These are phyloP conservation scores for Iberis amara DNA, from an alignment of 441 rosid species.

Conservation along the genomic window DNA sequence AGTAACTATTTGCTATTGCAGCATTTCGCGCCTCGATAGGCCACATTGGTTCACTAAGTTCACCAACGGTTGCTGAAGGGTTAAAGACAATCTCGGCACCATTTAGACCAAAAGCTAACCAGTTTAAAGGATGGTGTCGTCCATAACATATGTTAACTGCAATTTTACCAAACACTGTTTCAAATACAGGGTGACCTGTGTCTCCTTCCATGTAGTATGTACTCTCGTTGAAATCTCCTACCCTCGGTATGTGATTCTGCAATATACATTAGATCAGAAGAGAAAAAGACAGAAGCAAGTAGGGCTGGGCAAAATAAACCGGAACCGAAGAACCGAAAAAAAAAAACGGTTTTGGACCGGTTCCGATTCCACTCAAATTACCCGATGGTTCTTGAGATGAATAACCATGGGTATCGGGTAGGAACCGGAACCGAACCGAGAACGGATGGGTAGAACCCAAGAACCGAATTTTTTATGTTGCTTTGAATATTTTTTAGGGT, in stretches of 20 bases:
- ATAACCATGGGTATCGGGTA: no score
- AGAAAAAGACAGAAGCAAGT: not conserved
- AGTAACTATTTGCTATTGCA: conserved; percentile 91
- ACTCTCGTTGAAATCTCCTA: conserved; percentile 96
- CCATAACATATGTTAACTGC: conserved; percentile 89
- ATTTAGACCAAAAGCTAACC: conserved; percentile 94
- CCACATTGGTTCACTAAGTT: conserved; percentile 98
- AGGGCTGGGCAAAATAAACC: no score
- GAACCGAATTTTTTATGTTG: no score
- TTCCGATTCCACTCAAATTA: no score
- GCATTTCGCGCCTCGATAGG: conserved; percentile 98
- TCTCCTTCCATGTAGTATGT: conserved; percentile 97
- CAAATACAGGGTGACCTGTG: conserved; percentile 93
- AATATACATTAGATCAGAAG: conserved; percentile 19
- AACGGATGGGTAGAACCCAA: no score
- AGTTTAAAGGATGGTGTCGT: conserved; percentile 91
- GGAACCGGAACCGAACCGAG: no score
- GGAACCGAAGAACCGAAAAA: no score
- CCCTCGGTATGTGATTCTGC: conserved; percentile 97
- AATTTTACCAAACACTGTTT: conserved; percentile 82
- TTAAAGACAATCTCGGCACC: conserved; percentile 97
- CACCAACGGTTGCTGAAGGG: conserved; percentile 97
- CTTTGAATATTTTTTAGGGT: no score
- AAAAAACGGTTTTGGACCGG: no score
- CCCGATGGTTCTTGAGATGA: no score